Evolutionary conservation across 352 stramenopile species (phyloP).

Genomic region (Pythium rhizo-oryzae): DNA sequence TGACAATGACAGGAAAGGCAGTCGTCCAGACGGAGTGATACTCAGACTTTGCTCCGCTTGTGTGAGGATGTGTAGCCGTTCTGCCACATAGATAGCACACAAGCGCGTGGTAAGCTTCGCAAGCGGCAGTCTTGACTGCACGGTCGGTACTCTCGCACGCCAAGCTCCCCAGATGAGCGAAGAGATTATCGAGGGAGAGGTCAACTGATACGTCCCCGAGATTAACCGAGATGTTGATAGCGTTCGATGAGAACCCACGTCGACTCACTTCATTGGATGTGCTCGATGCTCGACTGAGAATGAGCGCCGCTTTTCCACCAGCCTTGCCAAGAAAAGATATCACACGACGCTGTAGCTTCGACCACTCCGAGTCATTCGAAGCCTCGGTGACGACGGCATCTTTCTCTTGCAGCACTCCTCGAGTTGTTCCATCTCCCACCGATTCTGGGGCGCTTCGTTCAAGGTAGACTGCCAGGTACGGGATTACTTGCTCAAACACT

Average conservation of each 20-base stretch:
- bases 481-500: slow-evolving; percentile 45
- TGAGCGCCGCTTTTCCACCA: slow-evolving; percentile 45
- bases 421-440: not conserved
- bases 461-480: slow-evolving; percentile 56
- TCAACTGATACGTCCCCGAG: slow-evolving; percentile 45
- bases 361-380: slow-evolving; percentile 25
- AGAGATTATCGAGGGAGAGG: slow-evolving; percentile 49
- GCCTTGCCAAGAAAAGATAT: slow-evolving; percentile 60
- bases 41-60: slow-evolving; percentile 57
- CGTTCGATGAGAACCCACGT: slow-evolving; percentile 9
- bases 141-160: slow-evolving; percentile 57
- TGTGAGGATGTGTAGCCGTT: slow-evolving; percentile 66
- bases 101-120: slow-evolving; percentile 74
- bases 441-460: slow-evolving; percentile 37
- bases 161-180: slow-evolving; percentile 53
- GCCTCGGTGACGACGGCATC: slow-evolving; percentile 20
- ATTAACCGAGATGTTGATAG: slow-evolving; percentile 48
- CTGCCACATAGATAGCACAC: slow-evolving; percentile 72
- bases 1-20: slow-evolving; percentile 54
- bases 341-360: slow-evolving; percentile 60
- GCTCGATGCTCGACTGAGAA: slow-evolving; percentile 45
- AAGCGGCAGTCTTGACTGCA: slow-evolving; percentile 57
- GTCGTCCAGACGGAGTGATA: slow-evolving; percentile 63
- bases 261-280: slow-evolving; percentile 1
- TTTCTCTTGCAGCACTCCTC: slow-evolving; percentile 7